Percentiles rank a stretch among this genome's conserved stretches.
Evolutionary conservation across 2,329 filamentous ascomycete genomes (phyloP).

Genomic region (Celoporthe dispersa): DNA sequence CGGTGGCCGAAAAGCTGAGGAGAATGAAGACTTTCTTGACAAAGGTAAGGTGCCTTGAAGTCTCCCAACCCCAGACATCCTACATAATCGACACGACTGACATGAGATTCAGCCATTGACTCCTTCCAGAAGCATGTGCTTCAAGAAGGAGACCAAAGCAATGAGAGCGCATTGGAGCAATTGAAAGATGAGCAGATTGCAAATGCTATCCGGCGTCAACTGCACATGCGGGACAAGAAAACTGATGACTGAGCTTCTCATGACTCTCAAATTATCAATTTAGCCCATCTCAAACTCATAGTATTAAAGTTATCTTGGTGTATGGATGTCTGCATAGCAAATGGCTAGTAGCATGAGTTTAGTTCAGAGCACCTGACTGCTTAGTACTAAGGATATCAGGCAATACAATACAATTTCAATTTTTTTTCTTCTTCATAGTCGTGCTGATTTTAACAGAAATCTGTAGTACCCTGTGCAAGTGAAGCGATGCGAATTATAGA

Average conservation of each 20-base stretch:
- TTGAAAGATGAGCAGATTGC: constrained; percentile 81
- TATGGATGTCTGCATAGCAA: not conserved
- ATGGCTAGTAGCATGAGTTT: not conserved
- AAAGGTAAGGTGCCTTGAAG: constrained; percentile 72
- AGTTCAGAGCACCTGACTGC: too few relatives aligned
- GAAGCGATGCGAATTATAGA: too few relatives aligned
- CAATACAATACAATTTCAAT: too few relatives aligned
- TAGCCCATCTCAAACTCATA: too few relatives aligned
- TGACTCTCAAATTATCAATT: too few relatives aligned
- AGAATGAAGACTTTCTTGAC: constrained; percentile 80
- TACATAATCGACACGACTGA: not conserved
- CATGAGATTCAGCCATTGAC: constrained; percentile 65
- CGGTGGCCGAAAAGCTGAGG: constrained; percentile 74
- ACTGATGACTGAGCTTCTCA: not conserved
- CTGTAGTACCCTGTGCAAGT: too few relatives aligned
- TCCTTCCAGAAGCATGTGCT: constrained; percentile 77
- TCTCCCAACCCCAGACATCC: not conserved
- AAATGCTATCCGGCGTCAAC: constrained; percentile 71
- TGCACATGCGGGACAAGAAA: constrained; percentile 20
- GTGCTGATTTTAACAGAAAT: too few relatives aligned
- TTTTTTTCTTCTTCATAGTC: too few relatives aligned
- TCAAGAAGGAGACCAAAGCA: constrained; percentile 71
- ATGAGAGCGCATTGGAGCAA: constrained; percentile 76
- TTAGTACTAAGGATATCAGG: too few relatives aligned
- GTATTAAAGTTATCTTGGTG: too few relatives aligned